Percentiles rank a stretch among this genome's conserved stretches.
Evolutionary conservation across 306 rosid species (phyloP).

Genomic region (Corylus americana): DNA sequence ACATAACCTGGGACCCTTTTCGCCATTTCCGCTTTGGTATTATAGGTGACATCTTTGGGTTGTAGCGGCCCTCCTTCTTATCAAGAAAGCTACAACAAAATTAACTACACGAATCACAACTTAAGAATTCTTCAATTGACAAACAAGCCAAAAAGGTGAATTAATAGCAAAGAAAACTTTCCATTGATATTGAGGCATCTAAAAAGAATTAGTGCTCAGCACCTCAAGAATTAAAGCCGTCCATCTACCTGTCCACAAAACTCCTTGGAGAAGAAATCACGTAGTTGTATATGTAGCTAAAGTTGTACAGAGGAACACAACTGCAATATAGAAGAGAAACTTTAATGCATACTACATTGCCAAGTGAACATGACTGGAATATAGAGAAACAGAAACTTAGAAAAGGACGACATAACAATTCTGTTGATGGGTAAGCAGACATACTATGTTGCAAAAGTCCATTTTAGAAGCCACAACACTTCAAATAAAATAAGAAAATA

Average conservation of each 20-base stretch:
- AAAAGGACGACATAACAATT: not conserved
- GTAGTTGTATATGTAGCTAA: slow-evolving; percentile 74
- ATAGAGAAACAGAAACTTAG: not conserved
- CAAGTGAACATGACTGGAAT: slow-evolving; percentile 51
- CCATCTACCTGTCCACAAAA: slow-evolving; percentile 96
- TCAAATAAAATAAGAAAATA: not conserved
- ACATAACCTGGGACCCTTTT: slow-evolving; percentile 93
- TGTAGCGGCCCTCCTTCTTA: slow-evolving; percentile 89
- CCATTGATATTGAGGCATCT: slow-evolving; percentile 25
- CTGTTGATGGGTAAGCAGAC: not conserved
- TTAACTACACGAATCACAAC: slow-evolving; percentile 21
- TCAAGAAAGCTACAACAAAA: slow-evolving; percentile 81
- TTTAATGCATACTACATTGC: slow-evolving; percentile 19
- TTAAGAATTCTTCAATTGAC: slow-evolving; percentile 19
- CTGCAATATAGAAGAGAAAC: slow-evolving; percentile 52
- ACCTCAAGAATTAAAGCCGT: slow-evolving; percentile 53
- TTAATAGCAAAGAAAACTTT: not conserved
- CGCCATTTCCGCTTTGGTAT: slow-evolving; percentile 91
- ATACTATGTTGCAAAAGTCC: not conserved
- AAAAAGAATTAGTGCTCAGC: slow-evolving; percentile 50
- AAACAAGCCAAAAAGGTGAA: not conserved
- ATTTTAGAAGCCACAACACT: not conserved
- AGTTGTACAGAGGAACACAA: slow-evolving; percentile 96
- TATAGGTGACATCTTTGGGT: slow-evolving; percentile 83
- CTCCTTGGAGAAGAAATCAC: slow-evolving; percentile 84